Evolutionary conservation across 2,329 filamentous ascomycete species (phyloP).

Genomic region (Taxawa tesnikishii): DNA sequence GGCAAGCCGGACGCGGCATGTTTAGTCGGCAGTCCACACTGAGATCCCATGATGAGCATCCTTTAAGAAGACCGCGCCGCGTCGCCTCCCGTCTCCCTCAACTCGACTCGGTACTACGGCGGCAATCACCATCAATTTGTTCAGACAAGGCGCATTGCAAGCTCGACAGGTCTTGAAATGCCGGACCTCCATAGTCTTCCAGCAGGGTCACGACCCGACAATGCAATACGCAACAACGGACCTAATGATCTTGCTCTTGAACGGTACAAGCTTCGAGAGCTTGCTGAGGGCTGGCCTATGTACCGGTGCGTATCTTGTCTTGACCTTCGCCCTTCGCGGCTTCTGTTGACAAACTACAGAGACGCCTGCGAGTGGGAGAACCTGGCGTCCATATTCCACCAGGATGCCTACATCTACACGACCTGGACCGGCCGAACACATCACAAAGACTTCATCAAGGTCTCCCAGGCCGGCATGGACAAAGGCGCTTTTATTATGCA

Average conservation of each 20-base stretch:
- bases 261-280: constrained; percentile 33
- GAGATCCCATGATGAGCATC: too few relatives aligned
- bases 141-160: too few relatives aligned
- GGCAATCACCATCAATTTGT: too few relatives aligned
- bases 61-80: too few relatives aligned
- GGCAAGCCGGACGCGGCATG: too few relatives aligned
- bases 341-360: constrained; percentile 4
- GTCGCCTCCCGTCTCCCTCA: too few relatives aligned
- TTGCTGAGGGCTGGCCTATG: constrained; percentile 38
- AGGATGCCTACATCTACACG: constrained; percentile 35
- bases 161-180: too few relatives aligned
- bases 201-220: constrained; percentile 4
- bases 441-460: constrained; percentile 27
- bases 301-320: constrained; percentile 29
- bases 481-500: constrained; percentile 32
- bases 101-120: too few relatives aligned
- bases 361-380: constrained; percentile 43
- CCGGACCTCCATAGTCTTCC: constrained; percentile 7
- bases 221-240: constrained; percentile 36
- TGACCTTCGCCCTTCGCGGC: constrained; percentile 3
- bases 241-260: constrained; percentile 31
- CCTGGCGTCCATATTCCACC: constrained; percentile 37
- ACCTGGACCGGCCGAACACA: constrained; percentile 35
- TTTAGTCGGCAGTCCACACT: too few relatives aligned
- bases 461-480: constrained; percentile 26